Base-by-base conservation (phyloP, 2,329 filamentous ascomycete genomes). In the Fusarium sp. region DNA sequence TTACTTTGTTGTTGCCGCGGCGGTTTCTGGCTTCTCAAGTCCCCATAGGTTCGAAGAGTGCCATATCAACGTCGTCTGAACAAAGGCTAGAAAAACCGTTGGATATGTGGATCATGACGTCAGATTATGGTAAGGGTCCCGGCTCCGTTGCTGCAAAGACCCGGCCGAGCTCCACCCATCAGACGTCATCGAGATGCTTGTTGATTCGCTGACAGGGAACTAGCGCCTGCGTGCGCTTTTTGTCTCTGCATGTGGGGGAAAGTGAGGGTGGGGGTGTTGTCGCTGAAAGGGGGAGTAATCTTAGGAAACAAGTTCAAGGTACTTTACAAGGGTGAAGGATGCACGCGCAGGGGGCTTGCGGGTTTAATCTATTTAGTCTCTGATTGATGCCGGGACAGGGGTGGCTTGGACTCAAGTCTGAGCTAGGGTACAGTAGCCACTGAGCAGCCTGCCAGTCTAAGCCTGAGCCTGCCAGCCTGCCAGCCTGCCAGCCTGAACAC, bases 171-270 rank as follows among this genome's bases (percentile, higher is more conserved):
- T 53, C 70, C 70, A 67, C 65, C 45, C 52, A 15, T 15, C 37
- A 54, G 66, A 70, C 73, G 73, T 74, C 73, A 75, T 70, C 40
- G 52, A 56, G 40, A 62, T 60, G 64, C 60, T 63, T 70, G 58
- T 61, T 56, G 9, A 67, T 69, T 70, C 62, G 70, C 27, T 70
- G 65, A 61, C 49, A 62, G 27, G 56, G 3, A 62, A 62, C 46
- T 62, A 66, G 50, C 56, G 49, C 37, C 40, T 6, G 3, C 3
- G 10, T 48, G 22, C 50, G 23, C 41, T 33, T 20, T 49, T 32
- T 23, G 19, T 30, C 32, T 47, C 37, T n/a, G 27, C 46, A 64
- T 68, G 55, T 65, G 56, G 58, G 55, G 57, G 32, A 45, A 37
- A 4, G 8, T 3, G 11, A 32, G 20, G 50, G 44, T 48, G 33